Evolutionary conservation across 495 filamentous ascomycete genomes (phyloP), one percentile per base, ranked within the genome.

Genomic region (Xylaria scruposa): DNA sequence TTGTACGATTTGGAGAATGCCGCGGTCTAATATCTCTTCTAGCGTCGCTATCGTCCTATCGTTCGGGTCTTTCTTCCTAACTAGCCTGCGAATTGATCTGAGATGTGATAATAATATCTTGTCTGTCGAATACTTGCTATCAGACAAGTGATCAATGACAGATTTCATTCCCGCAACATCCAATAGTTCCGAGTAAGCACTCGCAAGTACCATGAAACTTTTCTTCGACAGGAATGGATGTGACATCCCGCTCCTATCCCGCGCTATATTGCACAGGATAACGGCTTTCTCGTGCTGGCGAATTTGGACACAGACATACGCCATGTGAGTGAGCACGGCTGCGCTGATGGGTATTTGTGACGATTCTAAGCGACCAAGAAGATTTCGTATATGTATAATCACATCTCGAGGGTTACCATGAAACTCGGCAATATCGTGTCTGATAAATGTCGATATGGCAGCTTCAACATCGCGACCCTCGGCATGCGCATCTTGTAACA

Each of bases 171-270:
- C 80, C 15, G 62, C 70, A 7, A 74, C 40, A 68, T 86, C 80
- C 13, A 74, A 67, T 7, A 85, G 71, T 19, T 70, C 47, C 15
- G 82, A 73, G 62, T 84, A 86, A 21, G 77, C 77, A n/a, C 46
- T 71, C 12, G 87, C 73, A 51, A 85, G 72, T 58, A 80, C 78
- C 26, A 70, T 78, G 72, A 84, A 86, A 74, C 76, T 84, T 21
- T 66, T 75, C n/a, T 72, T 74, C 64, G 76, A 82, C 74, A 78
- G 83, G 71, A 79, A 81, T 0, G 72, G 77, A 17, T 74, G 75
- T 17, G 38, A 59, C 33, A 31, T 67, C 51, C 70, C 73, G 46
- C 66, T 68, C 72, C 69, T 78, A 44, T 74, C 70, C 49, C 68
- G 79, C n/a, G 85, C 84, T 63, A 72, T 17, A 69, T 59, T 46